Base-by-base conservation (phyloP, 1,284 basidiomycete species). In the Ceratorhiza oryzae-sativae region DNA sequence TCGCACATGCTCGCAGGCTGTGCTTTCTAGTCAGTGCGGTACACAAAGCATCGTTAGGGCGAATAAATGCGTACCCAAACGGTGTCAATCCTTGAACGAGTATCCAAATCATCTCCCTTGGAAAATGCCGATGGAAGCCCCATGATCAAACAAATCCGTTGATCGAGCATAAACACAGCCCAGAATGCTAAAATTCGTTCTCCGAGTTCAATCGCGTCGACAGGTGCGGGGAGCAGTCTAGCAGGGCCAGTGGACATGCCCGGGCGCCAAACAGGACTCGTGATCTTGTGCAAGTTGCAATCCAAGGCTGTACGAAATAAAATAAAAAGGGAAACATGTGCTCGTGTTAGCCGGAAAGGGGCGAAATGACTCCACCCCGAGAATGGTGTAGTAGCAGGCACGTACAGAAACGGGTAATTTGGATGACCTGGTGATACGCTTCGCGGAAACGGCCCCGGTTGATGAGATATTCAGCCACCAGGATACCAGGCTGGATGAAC, bases 111-210 rank as follows among this genome's bases (percentile, higher is more conserved):
- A 86, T 88, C 73, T 82, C 83, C 84, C 72, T 86, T 85, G 12
- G 85, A 83, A 8, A 87, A 80, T 4, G 84, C 85, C n/a, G 84
- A 80, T 18, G 88, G 87, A 74, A 85, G 79, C 39, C 85, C 85
- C 6, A 89, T 81, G 9, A 86, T 83, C 2, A 86, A 84, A 27
- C 88, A 87, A 88, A 88, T 90, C 30, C 84, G 84, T 36, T 86
- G 84, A 77, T 91, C 90, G 73, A 90, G 79, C 72, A 85, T 84
- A 77, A 86, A 55, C 36, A 89, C 87, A 75, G 87, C 86, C 90
- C 90, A 91, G 74, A 91, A 91, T 0, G 88, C 84, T 30, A 87
- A 79, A 61, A 90, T 87, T 41, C 87, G 82, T 76, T 91, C 88
- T 67, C 86, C 88, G 58, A 87, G 85, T 73, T 87, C 85, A 42